Evolutionary conservation across 352 stramenopile genomes (phyloP), one percentile per base, ranked within the genome.

Genomic region (Thalassiosira hispida): DNA sequence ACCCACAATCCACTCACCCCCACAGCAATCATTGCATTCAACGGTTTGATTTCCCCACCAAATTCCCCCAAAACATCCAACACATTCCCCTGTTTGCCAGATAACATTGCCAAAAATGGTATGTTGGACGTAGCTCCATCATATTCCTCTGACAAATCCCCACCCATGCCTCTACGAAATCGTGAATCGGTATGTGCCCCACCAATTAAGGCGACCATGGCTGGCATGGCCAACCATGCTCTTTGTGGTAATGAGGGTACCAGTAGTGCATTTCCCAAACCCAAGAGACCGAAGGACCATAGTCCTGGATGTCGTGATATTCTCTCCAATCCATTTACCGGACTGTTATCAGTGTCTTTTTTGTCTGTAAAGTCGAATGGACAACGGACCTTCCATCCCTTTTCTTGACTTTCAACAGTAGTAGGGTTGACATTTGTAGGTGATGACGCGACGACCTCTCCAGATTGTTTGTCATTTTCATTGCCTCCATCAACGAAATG

Each of bases 351-450:
- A 6, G 67, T 38, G 29, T 77, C 38, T 53, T 72, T 56, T 67
- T 82, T 82, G 38, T 89, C 84, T 7, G 81, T 83, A 69, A 94
- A 94, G 81, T 94, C 89, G 66, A 93, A 94, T 8, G 89, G 89
- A 81, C 89, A 94, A 22, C 85, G 82, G 42, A 94, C 81, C 79
- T 93, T 84, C 52, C 83, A 79, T 18, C 78, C 76, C 47, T 0
- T 12, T 72, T n/a, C 18, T 44, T 14, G 31, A 23, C 22, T 52
- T 16, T 31, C 27, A 47, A 11, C 12, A n/a, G 14, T 40, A 53
- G 8, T 12, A 40, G 40, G 1, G 42, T 8, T 53, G 12, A 12
- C 35, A 42, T 62, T 29, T 44, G 25, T 22, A n/a, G 12, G 29
- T 44, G 14, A 51, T 33, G 25, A 40, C 18, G 20, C 33, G 11